Evolutionary conservation across 495 filamentous ascomycete genomes (phyloP).

Genomic region (Penicillium desertorum): DNA sequence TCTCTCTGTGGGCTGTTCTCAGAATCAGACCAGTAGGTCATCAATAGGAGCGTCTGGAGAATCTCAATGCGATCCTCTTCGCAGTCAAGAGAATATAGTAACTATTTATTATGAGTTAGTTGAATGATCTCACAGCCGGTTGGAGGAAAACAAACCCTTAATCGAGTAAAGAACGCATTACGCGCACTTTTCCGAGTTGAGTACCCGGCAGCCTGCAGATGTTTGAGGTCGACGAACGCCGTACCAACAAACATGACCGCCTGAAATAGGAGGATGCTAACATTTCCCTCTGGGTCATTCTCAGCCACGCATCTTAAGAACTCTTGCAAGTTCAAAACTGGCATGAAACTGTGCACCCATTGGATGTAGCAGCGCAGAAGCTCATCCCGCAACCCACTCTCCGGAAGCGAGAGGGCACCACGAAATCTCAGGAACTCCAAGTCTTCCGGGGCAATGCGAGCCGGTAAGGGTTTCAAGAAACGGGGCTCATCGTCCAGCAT

Average conservation of each 20-base stretch:
- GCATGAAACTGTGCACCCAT: slow-evolving; percentile 86
- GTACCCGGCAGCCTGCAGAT: slow-evolving; percentile 68
- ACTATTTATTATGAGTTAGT: slow-evolving; percentile 26
- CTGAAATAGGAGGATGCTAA: slow-evolving; percentile 76
- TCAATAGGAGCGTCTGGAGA: slow-evolving; percentile 73
- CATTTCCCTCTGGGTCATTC: slow-evolving; percentile 59
- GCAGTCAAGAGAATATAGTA: slow-evolving; percentile 80
- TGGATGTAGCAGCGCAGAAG: slow-evolving; percentile 72
- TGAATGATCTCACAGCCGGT: neutral
- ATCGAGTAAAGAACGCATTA: slow-evolving; percentile 71
- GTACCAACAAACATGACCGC: slow-evolving; percentile 78
- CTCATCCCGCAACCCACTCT: slow-evolving; percentile 63
- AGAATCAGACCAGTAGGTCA: slow-evolving; percentile 83
- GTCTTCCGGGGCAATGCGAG: slow-evolving; percentile 65
- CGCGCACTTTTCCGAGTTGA: slow-evolving; percentile 67
- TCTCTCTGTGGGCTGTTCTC: slow-evolving; percentile 64
- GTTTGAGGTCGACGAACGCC: slow-evolving; percentile 69
- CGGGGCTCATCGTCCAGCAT: slow-evolving; percentile 44
- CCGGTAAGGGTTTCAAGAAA: slow-evolving; percentile 52
- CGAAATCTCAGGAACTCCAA: slow-evolving; percentile 69
- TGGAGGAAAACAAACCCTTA: slow-evolving; percentile 56
- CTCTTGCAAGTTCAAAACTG: slow-evolving; percentile 70
- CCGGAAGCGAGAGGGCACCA: slow-evolving; percentile 69
- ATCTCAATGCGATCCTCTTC: slow-evolving; percentile 78
- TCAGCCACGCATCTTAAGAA: slow-evolving; percentile 61